Evolutionary conservation across 2,329 filamentous ascomycete genomes (phyloP).

Genomic region (Ciborinia camelliae): DNA sequence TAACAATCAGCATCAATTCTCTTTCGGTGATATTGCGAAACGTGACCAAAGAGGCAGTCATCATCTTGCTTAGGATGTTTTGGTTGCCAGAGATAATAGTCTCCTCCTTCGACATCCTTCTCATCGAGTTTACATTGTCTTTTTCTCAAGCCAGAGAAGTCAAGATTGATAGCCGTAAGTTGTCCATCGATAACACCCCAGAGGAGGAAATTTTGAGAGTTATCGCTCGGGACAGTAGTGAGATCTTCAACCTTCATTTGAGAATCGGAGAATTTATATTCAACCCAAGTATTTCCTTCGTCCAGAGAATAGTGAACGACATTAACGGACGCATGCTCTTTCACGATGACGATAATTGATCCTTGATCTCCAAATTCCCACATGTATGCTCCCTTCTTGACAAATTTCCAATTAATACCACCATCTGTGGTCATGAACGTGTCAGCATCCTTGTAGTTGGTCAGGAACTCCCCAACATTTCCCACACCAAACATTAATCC

Average conservation of each 20-base stretch:
- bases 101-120: constrained; percentile 53
- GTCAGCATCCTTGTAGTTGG: constrained; percentile 55
- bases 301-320: constrained; percentile 73
- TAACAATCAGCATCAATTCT: constrained; percentile 74
- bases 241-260: constrained; percentile 75
- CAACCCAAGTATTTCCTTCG: constrained; percentile 74
- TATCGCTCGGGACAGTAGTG: constrained; percentile 84
- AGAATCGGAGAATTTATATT: constrained; percentile 68
- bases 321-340: constrained; percentile 65
- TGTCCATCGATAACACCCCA: constrained; percentile 66
- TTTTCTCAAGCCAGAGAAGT: constrained; percentile 79
- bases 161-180: constrained; percentile 75
- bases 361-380: constrained; percentile 98
- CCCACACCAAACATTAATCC: constrained; percentile 89
- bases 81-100: constrained; percentile 87
- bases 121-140: constrained; percentile 69
- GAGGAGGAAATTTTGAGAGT: constrained; percentile 84
- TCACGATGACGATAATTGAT: constrained; percentile 83
- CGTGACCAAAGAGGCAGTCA: constrained; percentile 89
- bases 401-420: constrained; percentile 81
- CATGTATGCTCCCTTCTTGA: constrained; percentile 83
- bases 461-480: constrained; percentile 68
- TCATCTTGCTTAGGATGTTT: constrained; percentile 74
- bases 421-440: constrained; percentile 91
- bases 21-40: constrained; percentile 87